Conservation (phyloP, 1,139 yeast species). For the Yamadazyma sp. region DNA sequence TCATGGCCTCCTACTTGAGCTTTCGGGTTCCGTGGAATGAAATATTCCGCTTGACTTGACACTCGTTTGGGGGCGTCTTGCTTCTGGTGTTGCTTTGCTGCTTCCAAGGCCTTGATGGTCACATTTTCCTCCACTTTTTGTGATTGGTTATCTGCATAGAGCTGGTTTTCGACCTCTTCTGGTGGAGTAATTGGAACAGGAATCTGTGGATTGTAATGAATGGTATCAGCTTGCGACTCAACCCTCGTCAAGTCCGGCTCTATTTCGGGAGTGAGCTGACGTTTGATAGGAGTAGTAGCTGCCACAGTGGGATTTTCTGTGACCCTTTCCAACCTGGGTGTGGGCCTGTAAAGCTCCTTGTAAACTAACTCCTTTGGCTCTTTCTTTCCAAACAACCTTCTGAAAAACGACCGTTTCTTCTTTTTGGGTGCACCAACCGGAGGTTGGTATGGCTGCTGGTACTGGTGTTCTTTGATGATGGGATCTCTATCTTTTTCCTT, state of each 20-base stretch:
- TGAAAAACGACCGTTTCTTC: constrained; percentile 20
- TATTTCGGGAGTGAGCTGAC: constrained; percentile 5
- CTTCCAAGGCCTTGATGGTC: neutral
- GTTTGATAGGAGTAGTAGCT: neutral
- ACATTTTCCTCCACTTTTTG: neutral
- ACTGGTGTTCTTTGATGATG: too few relatives aligned
- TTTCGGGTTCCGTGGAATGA: too few relatives aligned
- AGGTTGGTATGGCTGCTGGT: neutral
- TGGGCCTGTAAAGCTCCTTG: constrained; percentile 18
- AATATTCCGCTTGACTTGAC: neutral
- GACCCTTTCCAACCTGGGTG: constrained; percentile 17
- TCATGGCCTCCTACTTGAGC: too few relatives aligned
- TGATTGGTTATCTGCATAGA: too few relatives aligned
- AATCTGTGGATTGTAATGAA: constrained; percentile 1
- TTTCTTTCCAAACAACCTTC: constrained; percentile 17
- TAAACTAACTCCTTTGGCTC: constrained; percentile 8
- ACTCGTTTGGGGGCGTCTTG: neutral
- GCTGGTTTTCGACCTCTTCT: neutral
- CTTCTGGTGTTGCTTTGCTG: neutral
- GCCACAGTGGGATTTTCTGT: too few relatives aligned
- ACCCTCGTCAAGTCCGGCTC: constrained; percentile 11
- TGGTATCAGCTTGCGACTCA: constrained; percentile 2
- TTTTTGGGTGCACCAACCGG: constrained; percentile 3
- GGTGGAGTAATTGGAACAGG: too few relatives aligned
- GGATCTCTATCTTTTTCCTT: neutral